Evolutionary conservation across 148 eudicot genomes (phyloP).

Genomic region (Drosera capensis): DNA sequence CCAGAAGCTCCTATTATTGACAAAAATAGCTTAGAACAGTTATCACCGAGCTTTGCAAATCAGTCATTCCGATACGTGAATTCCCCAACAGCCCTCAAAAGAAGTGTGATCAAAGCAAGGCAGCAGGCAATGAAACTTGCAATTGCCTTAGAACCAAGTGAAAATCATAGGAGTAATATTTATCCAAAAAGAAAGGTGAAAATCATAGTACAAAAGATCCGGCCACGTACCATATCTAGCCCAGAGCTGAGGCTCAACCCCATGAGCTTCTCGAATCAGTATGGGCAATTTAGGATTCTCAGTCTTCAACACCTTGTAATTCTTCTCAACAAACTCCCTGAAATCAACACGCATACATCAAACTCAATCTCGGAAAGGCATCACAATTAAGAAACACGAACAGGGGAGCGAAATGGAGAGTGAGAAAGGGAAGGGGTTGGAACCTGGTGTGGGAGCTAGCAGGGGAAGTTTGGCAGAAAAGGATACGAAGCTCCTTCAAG

Average conservation of each 20-base stretch:
- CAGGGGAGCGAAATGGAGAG: neutral
- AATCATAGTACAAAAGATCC: too few species aligned
- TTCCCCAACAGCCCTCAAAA: too few species aligned
- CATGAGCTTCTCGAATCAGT: constrained; percentile 73
- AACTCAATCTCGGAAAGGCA: neutral
- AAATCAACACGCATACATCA: constrained; percentile 1
- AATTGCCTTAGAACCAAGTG: too few species aligned
- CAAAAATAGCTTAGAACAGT: too few species aligned
- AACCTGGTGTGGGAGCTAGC: constrained; percentile 80
- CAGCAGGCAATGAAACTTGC: too few species aligned
- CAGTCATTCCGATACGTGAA: too few species aligned
- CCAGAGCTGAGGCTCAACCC: constrained; percentile 92
- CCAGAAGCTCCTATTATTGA: too few species aligned
- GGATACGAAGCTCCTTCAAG: constrained; percentile 77
- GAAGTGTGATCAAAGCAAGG: too few species aligned
- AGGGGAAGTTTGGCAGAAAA: constrained; percentile 71
- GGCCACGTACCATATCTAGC: constrained; percentile 90
- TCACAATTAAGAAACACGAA: neutral
- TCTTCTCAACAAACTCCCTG: constrained; percentile 71
- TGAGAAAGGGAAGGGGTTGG: constrained; percentile 1
- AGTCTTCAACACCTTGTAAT: constrained; percentile 81
- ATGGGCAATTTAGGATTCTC: constrained; percentile 81
- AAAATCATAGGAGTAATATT: too few species aligned
- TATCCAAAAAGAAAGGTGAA: too few species aligned
- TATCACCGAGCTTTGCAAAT: too few species aligned